Evolutionary conservation across 2,329 filamentous ascomycete genomes (phyloP).

Genomic region (Colletotrichum liaoningense): DNA sequence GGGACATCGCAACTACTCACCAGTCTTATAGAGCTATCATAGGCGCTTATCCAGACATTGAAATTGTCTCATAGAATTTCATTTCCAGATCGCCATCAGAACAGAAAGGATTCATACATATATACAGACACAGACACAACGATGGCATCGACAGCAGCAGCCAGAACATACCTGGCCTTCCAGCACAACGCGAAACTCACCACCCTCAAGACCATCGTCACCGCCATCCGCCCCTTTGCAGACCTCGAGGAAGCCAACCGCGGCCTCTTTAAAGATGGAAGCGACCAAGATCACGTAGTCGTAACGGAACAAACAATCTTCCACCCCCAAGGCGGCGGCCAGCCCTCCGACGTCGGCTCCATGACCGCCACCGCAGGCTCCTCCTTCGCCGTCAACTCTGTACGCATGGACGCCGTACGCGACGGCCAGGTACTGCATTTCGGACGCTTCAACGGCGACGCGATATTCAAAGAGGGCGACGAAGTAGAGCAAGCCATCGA

Average conservation of each 20-base stretch:
- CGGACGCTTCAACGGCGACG: constrained; percentile 61
- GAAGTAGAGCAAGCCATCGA: constrained; percentile 69
- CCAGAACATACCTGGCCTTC: constrained; percentile 56
- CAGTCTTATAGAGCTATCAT: neutral
- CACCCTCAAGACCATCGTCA: constrained; percentile 55
- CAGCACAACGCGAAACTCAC: constrained; percentile 57
- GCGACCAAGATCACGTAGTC: constrained; percentile 65
- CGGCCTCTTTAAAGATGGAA: constrained; percentile 68
- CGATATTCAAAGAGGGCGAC: constrained; percentile 53
- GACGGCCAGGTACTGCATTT: constrained; percentile 73
- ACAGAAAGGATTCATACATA: neutral
- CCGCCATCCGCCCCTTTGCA: constrained; percentile 60
- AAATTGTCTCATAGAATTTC: fast-evolving
- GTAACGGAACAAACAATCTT: constrained; percentile 77
- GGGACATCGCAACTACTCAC: neutral
- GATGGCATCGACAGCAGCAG: constrained; percentile 8
- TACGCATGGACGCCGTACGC: constrained; percentile 63
- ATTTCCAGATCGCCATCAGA: neutral
- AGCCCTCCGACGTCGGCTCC: constrained; percentile 74
- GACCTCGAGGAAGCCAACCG: constrained; percentile 62
- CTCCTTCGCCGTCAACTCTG: constrained; percentile 65
- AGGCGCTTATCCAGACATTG: neutral
- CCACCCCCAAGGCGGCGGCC: constrained; percentile 80
- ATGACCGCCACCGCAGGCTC: constrained; percentile 53
- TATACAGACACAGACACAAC: neutral